These are phyloP conservation scores for Pyronema domesticum DNA, from an alignment of 495 filamentous ascomycete genomes.

Conservation along the genomic window DNA sequence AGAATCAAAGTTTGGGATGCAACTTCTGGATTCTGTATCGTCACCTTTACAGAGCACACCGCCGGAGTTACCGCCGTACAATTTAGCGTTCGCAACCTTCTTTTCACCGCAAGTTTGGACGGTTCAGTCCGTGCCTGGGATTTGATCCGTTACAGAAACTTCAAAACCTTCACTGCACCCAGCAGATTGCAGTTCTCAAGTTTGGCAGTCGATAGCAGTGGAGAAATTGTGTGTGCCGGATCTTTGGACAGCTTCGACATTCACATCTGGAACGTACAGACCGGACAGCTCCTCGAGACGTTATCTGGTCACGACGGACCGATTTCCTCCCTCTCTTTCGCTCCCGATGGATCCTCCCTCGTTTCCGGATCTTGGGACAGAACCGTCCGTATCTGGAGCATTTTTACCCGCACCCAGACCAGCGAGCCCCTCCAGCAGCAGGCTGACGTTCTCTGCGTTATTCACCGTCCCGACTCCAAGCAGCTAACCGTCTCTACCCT, in stretches of 20 bases:
- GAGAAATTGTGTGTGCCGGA: slow-evolving; percentile 87
- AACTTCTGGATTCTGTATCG: slow-evolving; percentile 88
- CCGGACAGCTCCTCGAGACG: slow-evolving; percentile 80
- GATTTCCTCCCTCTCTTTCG: slow-evolving; percentile 69
- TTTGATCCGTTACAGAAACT: slow-evolving; percentile 87
- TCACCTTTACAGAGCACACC: slow-evolving; percentile 93
- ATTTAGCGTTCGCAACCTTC: slow-evolving; percentile 80
- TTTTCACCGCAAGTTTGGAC: slow-evolving; percentile 88
- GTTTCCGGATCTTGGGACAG: slow-evolving; percentile 90
- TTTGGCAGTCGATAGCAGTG: slow-evolving; percentile 87
- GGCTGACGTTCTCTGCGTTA: slow-evolving; percentile 73
- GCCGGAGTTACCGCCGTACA: slow-evolving; percentile 90
- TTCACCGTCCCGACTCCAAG: slow-evolving; percentile 74
- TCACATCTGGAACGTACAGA: slow-evolving; percentile 96
- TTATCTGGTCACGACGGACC: slow-evolving; percentile 88
- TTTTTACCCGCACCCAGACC: slow-evolving; percentile 84
- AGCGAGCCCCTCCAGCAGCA: slow-evolving; percentile 82
- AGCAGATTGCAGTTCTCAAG: slow-evolving; percentile 80
- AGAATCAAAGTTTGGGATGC: slow-evolving; percentile 98
- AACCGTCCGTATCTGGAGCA: slow-evolving; percentile 85
- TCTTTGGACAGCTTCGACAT: slow-evolving; percentile 93
- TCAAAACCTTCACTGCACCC: slow-evolving; percentile 87
- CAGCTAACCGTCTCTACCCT: slow-evolving; percentile 83
- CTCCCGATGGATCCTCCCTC: slow-evolving; percentile 62
- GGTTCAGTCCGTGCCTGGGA: slow-evolving; percentile 93